Evolutionary conservation across 306 rosid species (phyloP).

Genomic region (Trichosanthes truncata): DNA sequence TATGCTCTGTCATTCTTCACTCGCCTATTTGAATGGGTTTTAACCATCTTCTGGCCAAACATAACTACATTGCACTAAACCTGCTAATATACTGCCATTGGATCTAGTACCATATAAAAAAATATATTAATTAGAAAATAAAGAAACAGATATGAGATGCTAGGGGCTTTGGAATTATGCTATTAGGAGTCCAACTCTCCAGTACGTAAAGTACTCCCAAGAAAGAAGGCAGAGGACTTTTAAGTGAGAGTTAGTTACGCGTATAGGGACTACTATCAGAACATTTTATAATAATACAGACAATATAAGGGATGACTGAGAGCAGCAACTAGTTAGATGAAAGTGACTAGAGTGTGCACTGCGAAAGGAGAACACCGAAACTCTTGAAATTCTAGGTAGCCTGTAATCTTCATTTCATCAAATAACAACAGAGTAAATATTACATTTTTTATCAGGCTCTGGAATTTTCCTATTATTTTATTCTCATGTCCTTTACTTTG

Average conservation of each 20-base stretch:
- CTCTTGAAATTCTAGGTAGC: not conserved
- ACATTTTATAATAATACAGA: not conserved
- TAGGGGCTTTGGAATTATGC: not conserved
- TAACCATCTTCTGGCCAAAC: not conserved
- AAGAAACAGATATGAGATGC: not conserved
- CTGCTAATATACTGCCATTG: not conserved
- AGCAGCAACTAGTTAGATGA: not conserved
- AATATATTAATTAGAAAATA: not conserved
- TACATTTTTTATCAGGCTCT: not conserved
- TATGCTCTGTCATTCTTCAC: not conserved
- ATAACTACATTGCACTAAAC: not conserved
- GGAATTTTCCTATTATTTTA: not conserved
- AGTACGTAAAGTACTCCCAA: not conserved
- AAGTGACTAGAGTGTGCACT: not conserved
- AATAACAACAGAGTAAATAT: not conserved
- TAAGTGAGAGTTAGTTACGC: not conserved
- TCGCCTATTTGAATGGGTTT: not conserved
- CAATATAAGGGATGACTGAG: not conserved
- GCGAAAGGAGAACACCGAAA: not conserved
- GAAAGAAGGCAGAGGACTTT: not conserved
- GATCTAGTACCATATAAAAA: not conserved
- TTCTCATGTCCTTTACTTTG: not conserved
- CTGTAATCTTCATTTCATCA: not conserved
- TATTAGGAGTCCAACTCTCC: not conserved
- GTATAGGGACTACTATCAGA: not conserved